Conservation (phyloP, 306 rosid species). For the Cajanus cajan region DNA sequence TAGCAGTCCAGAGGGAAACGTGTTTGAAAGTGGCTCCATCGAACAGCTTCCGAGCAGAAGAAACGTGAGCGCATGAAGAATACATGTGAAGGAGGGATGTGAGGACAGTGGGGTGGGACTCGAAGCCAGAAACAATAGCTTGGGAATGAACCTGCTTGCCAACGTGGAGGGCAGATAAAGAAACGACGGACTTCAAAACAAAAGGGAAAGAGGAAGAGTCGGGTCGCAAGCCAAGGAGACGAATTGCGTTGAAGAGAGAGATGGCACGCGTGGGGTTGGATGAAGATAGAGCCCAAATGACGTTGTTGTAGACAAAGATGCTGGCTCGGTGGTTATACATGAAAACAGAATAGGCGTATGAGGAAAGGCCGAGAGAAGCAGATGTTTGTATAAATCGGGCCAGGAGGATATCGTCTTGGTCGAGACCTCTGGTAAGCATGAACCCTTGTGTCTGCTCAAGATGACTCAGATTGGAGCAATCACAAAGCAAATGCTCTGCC, state of each 20-base stretch:
- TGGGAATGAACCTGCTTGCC: constrained; percentile 58
- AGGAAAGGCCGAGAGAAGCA: constrained; percentile 43
- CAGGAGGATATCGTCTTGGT: constrained; percentile 45
- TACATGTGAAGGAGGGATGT: constrained; percentile 59
- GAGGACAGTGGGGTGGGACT: constrained; percentile 26
- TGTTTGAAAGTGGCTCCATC: constrained; percentile 31
- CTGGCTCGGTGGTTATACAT: constrained; percentile 23
- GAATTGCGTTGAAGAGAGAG: constrained; percentile 38
- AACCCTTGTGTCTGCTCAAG: constrained; percentile 49
- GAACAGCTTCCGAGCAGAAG: constrained; percentile 54
- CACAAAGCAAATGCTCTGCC: constrained; percentile 12
- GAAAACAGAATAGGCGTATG: constrained; percentile 49
- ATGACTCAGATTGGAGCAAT: constrained; percentile 40
- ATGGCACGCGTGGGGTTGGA: constrained; percentile 27
- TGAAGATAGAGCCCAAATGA: constrained; percentile 49
- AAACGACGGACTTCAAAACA: constrained; percentile 53
- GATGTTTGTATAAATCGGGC: constrained; percentile 47
- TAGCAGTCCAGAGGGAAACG: constrained; percentile 51
- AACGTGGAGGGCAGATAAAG: constrained; percentile 5
- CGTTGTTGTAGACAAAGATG: constrained; percentile 44
- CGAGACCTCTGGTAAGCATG: constrained; percentile 43
- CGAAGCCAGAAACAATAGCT: constrained; percentile 45
- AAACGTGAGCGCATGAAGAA: constrained; percentile 41
- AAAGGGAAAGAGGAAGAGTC: constrained; percentile 63
- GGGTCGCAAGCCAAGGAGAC: constrained; percentile 30